phyloP scores from a whole-genome alignment of 306 rosid species.

The Inga leiocalycina region DNA sequence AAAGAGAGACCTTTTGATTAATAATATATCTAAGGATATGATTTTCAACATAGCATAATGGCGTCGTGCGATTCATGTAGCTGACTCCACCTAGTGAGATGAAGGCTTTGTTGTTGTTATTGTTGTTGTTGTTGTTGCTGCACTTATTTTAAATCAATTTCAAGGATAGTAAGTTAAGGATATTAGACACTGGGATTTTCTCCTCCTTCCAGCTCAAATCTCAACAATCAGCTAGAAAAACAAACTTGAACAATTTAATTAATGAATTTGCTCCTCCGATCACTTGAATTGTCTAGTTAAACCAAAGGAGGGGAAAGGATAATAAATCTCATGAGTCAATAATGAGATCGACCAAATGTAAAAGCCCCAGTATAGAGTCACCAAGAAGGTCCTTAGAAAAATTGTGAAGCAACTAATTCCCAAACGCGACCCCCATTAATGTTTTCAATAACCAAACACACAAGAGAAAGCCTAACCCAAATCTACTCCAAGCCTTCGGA shows the following conservation, averaged over 20 bases:
- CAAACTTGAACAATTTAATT: background rate
- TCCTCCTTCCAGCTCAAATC: background rate
- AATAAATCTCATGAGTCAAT: background rate
- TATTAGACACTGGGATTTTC: too few species aligned
- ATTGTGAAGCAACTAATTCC: background rate
- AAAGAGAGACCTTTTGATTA: too few species aligned
- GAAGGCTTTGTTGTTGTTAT: too few species aligned
- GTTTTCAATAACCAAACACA: background rate
- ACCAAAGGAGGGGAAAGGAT: background rate
- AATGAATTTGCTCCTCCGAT: background rate
- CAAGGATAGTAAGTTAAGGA: background rate
- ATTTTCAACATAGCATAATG: too few species aligned
- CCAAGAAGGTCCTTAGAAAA: background rate
- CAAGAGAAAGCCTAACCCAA: background rate
- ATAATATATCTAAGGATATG: too few species aligned
- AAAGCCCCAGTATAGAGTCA: background rate
- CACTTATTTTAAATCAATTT: background rate
- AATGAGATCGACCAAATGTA: background rate
- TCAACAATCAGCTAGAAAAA: background rate
- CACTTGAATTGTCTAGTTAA: too few species aligned
- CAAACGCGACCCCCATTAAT: background rate
- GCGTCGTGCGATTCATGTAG: too few species aligned
- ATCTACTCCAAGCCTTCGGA: background rate
- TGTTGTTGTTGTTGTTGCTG: too few species aligned
- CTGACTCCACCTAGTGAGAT: too few species aligned